Evolutionary conservation across 2,329 filamentous ascomycete species (phyloP).

Genomic region (Hymenoscyphus repandus): DNA sequence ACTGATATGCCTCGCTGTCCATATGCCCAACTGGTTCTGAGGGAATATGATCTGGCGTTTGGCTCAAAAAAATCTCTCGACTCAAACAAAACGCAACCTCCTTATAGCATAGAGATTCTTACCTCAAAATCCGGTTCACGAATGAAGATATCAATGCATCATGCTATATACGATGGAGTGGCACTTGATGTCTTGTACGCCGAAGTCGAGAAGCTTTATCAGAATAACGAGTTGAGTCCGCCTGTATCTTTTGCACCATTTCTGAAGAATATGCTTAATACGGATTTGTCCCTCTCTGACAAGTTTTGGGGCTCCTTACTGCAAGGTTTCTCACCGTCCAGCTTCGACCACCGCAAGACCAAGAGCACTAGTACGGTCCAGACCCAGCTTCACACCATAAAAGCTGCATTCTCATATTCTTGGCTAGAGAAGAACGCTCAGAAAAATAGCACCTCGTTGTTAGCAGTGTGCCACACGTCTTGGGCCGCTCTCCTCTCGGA

Average conservation of each 20-base stretch:
- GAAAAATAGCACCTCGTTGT: constrained; percentile 52
- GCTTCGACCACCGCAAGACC: neutral
- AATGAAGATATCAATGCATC: constrained; percentile 48
- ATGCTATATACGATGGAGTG: constrained; percentile 81
- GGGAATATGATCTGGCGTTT: constrained; percentile 34
- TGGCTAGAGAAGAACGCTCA: constrained; percentile 45
- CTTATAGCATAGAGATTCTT: constrained; percentile 23
- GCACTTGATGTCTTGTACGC: constrained; percentile 65
- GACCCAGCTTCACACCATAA: constrained; percentile 10
- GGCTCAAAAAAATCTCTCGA: constrained; percentile 2
- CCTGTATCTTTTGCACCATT: constrained; percentile 58
- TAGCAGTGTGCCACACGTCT: constrained; percentile 64
- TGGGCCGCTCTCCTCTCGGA: constrained; percentile 64
- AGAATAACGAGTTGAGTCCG: constrained; percentile 40
- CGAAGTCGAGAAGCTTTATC: constrained; percentile 61
- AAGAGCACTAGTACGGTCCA: neutral
- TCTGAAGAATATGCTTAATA: constrained; percentile 49
- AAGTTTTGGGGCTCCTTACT: constrained; percentile 63
- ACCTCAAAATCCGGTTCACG: constrained; percentile 3
- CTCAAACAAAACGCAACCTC: constrained; percentile 17
- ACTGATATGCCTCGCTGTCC: constrained; percentile 57
- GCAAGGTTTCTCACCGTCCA: constrained; percentile 40
- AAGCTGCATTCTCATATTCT: constrained; percentile 14
- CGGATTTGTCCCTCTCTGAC: constrained; percentile 45
- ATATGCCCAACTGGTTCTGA: constrained; percentile 67